phyloP scores from a whole-genome alignment of 2,329 filamentous ascomycete genomes.

The Fusarium sp. region DNA sequence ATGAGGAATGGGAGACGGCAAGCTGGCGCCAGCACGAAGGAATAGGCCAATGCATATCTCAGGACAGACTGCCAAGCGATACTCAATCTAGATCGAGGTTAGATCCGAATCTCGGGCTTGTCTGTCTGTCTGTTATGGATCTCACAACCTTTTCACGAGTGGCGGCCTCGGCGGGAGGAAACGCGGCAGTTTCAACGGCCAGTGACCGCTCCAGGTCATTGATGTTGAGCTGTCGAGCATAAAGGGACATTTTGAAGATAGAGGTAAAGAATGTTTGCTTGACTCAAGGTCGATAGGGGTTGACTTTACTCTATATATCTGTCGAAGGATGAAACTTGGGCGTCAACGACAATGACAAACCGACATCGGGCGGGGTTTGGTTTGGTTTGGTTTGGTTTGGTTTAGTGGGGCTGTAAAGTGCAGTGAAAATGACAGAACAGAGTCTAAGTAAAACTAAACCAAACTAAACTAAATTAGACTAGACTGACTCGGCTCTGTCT shows the following conservation, averaged over 20 bases:
- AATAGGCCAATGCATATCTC: slow-evolving; percentile 44
- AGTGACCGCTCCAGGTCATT: slow-evolving; percentile 38
- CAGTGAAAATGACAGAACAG: neutral
- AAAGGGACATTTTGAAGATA: slow-evolving; percentile 28
- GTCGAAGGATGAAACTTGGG: neutral
- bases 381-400: neutral
- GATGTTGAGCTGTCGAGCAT: slow-evolving; percentile 37
- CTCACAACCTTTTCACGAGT: slow-evolving; percentile 40
- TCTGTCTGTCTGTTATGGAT: no score
- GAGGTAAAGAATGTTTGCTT: accelerated
- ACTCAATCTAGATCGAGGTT: slow-evolving; percentile 41
- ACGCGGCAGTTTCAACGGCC: slow-evolving; percentile 41
- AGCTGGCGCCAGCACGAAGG: neutral
- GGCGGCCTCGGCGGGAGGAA: slow-evolving; percentile 43
- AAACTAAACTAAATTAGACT: neutral
- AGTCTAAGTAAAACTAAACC: neutral
- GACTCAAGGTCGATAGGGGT: neutral
- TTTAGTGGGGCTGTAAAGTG: no score
- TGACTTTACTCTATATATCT: neutral
- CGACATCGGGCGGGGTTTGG: neutral
- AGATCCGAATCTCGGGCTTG: neutral
- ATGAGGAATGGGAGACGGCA: neutral
- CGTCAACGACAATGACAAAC: neutral
- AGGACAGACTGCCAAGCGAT: slow-evolving; percentile 40
- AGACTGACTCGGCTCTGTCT: neutral